Evolutionary conservation across 2,329 filamentous ascomycete genomes (phyloP).

Genomic region (Coniochaeta pulveracea): DNA sequence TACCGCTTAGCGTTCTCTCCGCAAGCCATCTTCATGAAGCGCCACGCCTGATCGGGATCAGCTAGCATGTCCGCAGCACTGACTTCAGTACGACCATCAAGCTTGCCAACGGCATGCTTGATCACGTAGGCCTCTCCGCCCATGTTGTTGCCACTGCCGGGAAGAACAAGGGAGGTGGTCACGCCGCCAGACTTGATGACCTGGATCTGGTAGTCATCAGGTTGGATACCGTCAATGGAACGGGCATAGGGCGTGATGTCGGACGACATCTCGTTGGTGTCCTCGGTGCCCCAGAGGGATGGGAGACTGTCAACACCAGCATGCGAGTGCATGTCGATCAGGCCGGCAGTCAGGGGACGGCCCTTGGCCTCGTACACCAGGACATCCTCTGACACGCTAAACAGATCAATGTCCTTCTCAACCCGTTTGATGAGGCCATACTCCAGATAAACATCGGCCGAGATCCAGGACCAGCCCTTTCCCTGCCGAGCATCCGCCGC

Average conservation of each 20-base stretch:
- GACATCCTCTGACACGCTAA: conserved; percentile 32
- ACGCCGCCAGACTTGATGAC: conserved; percentile 66
- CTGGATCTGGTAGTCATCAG: conserved; percentile 52
- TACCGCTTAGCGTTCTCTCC: conserved; percentile 55
- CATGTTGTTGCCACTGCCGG: conserved; percentile 63
- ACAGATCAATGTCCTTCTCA: conserved; percentile 26
- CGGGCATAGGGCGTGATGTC: conserved; percentile 59
- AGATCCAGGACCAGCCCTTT: conserved; percentile 48
- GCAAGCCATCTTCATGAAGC: conserved; percentile 70
- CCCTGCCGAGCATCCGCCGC: conserved; percentile 43
- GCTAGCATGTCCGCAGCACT: conserved; percentile 54
- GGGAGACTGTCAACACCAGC: conserved; percentile 50
- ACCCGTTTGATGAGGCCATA: conserved; percentile 49
- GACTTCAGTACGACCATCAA: conserved; percentile 49
- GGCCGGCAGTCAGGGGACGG: conserved; percentile 51
- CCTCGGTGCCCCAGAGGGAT: conserved; percentile 37
- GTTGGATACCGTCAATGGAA: conserved; percentile 53
- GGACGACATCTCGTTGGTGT: conserved; percentile 51
- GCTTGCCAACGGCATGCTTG: conserved; percentile 52
- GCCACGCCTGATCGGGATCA: conserved; percentile 52
- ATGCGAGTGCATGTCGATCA: conserved; percentile 65
- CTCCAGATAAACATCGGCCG: conserved; percentile 49
- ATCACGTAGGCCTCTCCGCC: conserved; percentile 60
- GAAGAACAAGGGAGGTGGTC: conserved; percentile 55
- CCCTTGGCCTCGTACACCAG: conserved; percentile 47